Base-by-base conservation (phyloP, 1,284 basidiomycete genomes). In the Wallemia ichthyophaga region DNA sequence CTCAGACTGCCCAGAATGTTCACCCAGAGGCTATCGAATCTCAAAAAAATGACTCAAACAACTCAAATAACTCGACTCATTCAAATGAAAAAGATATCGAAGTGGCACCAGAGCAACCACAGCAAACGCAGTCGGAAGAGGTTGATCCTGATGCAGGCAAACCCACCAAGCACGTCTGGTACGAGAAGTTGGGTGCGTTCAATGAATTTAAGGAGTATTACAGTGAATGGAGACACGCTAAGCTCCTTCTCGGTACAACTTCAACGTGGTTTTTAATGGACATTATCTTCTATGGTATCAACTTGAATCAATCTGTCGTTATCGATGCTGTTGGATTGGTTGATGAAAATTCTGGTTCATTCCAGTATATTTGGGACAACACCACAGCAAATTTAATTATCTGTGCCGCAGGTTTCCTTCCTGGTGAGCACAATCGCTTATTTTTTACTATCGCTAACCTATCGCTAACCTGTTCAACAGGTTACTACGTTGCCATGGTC, bases 221-320 rank as follows among this genome's bases (percentile, higher is more conserved):
- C 65, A 69, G 74, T 53, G 69, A 79, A 64, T 78, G 77, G 76
- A 65, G 76, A 65, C 80, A 83, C 69, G 65, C 73, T 59, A 82
- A 82, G 69, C 67, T 81, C 27, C 72, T 83, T 37, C 66, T 83
- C 61, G 81, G 80, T 24, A 75, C 75, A 15, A 21, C 9, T 19
- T 5, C n/a, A 2, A 7, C 24, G n/a, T 9, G 25, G 66, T 67
- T 67, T 65, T 63, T 67, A 53, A 63, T 67, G 63, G 66, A 67
- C 63, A 67, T 67, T 61, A 65, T 66, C 61, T 67, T 67, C 66
- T 56, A 27, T 67, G 82, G 82, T 1, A 81, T 83, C 70, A 83
- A 83, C 69, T 71, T 84, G 55, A 85, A 85, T 72, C 77, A 81
- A 64, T 80, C 79, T 64, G 79, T 82, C 63, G 81, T 83, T 65